Percentiles rank a stretch among this genome's conserved stretches.
Conservation (phyloP, 176 grass and related monocot species). For the Chloris gayana region DNA sequence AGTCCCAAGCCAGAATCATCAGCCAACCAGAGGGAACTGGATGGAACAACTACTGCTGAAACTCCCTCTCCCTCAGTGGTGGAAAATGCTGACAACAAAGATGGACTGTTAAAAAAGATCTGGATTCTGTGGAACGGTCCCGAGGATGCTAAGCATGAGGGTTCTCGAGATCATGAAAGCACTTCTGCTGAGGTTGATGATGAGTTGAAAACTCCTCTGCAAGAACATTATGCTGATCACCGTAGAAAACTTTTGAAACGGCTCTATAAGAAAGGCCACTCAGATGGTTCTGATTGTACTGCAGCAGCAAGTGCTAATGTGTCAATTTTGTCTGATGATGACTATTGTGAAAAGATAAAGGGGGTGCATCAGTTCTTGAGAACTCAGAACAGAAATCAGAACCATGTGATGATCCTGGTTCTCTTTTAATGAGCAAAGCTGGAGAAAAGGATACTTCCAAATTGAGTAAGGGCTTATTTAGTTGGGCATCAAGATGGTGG, state of each 20-base stretch:
- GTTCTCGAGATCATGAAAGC: conserved; percentile 42
- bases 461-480: conserved; percentile 45
- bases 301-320: conserved; percentile 26
- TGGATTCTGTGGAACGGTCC: conserved; percentile 45
- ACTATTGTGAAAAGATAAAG: conserved; percentile 39
- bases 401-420: conserved; percentile 15
- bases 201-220: conserved; percentile 36
- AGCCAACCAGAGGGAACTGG: conserved; percentile 42
- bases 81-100: conserved; percentile 33
- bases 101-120: conserved; percentile 55
- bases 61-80: conserved; percentile 38
- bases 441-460: conserved; percentile 27
- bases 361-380: conserved; percentile 30
- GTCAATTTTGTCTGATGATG: conserved; percentile 23
- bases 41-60: conserved; percentile 12
- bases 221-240: conserved; percentile 29
- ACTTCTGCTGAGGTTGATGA: conserved; percentile 37
- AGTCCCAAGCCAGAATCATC: conserved; percentile 32
- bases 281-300: conserved; percentile 25
- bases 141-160: conserved; percentile 34
- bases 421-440: conserved; percentile 40
- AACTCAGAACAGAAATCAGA: conserved; percentile 15
- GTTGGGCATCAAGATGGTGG: conserved; percentile 46
- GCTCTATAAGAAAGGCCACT: conserved; percentile 6
- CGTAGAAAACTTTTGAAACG: conserved; percentile 26